These are phyloP conservation scores for Micromonas pusilla DNA, from an alignment of 139 green algal species.

Conservation along the genomic window DNA sequence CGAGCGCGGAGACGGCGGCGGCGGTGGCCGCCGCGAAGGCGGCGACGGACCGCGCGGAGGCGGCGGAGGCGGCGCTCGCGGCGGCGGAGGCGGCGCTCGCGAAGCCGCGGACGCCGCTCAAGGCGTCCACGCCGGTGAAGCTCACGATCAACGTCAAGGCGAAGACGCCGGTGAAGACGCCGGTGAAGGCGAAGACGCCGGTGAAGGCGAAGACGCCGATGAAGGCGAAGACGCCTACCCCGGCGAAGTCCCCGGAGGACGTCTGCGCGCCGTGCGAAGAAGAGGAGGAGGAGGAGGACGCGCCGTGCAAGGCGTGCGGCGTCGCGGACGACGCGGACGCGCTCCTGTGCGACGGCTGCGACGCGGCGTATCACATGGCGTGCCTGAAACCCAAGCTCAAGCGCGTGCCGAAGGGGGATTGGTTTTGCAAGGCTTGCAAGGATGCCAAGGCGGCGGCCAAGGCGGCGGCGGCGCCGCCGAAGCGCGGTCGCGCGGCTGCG, in stretches of 20 bases:
- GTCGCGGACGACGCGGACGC: neutral
- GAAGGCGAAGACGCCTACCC: neutral
- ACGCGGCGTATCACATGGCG: conserved; percentile 29
- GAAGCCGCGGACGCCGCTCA: no score
- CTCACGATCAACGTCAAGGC: neutral
- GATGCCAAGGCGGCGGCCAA: neutral
- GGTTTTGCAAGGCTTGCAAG: conserved; percentile 33
- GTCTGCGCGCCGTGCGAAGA: neutral
- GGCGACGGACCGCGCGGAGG: neutral
- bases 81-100: neutral
- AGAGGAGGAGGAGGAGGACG: neutral
- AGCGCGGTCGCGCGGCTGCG: neutral
- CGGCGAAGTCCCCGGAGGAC: neutral
- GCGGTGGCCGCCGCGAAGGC: neutral
- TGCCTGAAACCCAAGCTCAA: conserved; percentile 32
- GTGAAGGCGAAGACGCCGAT: neutral
- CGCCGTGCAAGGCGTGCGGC: conserved; percentile 28
- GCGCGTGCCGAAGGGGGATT: conserved; percentile 27
- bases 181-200: neutral
- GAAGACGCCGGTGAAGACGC: neutral
- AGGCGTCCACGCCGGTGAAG: neutral
- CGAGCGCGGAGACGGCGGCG: no score
- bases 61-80: neutral
- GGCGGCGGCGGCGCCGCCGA: neutral
- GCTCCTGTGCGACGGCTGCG: conserved; percentile 41